These are phyloP conservation scores for Sporisorium scitamineum DNA, from an alignment of 1,284 basidiomycete genomes.

Conservation along the genomic window DNA sequence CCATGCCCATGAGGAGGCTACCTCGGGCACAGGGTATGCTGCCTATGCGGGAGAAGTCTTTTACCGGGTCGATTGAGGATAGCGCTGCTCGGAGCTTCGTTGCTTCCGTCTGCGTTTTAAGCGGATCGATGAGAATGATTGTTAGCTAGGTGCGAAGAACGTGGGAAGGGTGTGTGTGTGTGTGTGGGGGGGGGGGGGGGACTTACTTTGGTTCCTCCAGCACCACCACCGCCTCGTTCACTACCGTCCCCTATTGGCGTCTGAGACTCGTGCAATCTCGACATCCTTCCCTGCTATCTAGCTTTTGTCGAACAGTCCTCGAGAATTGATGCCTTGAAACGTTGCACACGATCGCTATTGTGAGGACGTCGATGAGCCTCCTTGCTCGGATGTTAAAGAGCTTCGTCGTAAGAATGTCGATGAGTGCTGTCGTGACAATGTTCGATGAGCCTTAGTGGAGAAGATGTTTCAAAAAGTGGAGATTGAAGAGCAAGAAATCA, in stretches of 20 bases:
- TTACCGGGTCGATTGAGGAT: conserved; percentile 27
- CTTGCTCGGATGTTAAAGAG: too few relatives aligned
- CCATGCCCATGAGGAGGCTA: conserved; percentile 49
- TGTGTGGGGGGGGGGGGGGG: too few relatives aligned
- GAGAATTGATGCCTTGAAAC: too few relatives aligned
- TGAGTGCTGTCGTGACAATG: too few relatives aligned
- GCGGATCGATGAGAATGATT: not conserved
- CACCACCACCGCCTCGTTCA: conserved; percentile 7
- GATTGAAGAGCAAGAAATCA: too few relatives aligned
- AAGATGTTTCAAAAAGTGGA: too few relatives aligned
- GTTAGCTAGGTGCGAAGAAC: not conserved
- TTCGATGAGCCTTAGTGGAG: too few relatives aligned
- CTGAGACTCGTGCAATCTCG: conserved; percentile 30
- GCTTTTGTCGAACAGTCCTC: not conserved
- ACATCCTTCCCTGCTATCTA: conserved; percentile 16
- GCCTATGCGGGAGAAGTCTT: conserved; percentile 34
- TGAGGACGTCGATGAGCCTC: too few relatives aligned
- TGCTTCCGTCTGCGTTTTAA: conserved; percentile 30
- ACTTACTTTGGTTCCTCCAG: conserved; percentile 26
- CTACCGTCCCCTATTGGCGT: conserved; percentile 12
- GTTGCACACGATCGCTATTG: too few relatives aligned
- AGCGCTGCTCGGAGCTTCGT: conserved; percentile 41
- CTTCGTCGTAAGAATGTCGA: too few relatives aligned
- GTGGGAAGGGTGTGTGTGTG: too few relatives aligned
- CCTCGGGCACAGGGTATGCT: conserved; percentile 50